Base-by-base conservation (phyloP, 2,329 filamentous ascomycete genomes). In the Colletotrichum salicis region DNA sequence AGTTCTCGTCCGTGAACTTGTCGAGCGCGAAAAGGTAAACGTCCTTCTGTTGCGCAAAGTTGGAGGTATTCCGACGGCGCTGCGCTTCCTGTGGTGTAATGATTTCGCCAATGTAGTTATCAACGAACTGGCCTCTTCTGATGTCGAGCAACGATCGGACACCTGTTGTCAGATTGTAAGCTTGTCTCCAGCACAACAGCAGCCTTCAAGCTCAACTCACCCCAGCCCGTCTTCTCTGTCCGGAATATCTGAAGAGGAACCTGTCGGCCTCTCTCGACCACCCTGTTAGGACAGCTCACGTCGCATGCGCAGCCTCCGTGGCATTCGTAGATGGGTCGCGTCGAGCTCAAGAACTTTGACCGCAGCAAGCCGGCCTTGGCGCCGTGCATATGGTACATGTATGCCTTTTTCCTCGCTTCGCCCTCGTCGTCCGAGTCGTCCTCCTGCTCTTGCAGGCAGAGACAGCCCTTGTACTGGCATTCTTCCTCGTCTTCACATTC, bases 11-110 rank as follows among this genome's bases (percentile, higher is more conserved):
- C 1, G 85, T 88, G 78, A 95, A 96, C 78, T 96, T 96, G 84
- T 97, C 94, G 1, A 97, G 88, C 1, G 88, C 90, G 79, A 96
- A 96, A 1, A 96, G 86, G 75, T 96, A 96, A 0, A 93, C 90
- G 27, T 93, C 91, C 76, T 95, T 95, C n/a, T 86, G 86, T 70
- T 89, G 85, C 0, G 87, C 87, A 3, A 88, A 81, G 35, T 85
- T 83, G 2, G 90, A 87, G 0, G 84, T 81, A 1, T 84, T 82
- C 7, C 93, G 91, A 3, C 94, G 90, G 1, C 84, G 83, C 19
- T 91, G 86, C 0, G 94, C 93, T 81, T 95, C 90, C 2, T 80
- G 76, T 0, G 86, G 84, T 1, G 90, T 91, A 75, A 93, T 90
- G 68, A 93, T 84, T 78, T 93, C 91, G 13, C 94, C 94, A 8